A percentile compares a stretch with the other conserved stretches of the same genome.
These are phyloP conservation scores for Isochrysis galbana DNA, from an alignment of 78 protist genomes.

Conservation along the genomic window DNA sequence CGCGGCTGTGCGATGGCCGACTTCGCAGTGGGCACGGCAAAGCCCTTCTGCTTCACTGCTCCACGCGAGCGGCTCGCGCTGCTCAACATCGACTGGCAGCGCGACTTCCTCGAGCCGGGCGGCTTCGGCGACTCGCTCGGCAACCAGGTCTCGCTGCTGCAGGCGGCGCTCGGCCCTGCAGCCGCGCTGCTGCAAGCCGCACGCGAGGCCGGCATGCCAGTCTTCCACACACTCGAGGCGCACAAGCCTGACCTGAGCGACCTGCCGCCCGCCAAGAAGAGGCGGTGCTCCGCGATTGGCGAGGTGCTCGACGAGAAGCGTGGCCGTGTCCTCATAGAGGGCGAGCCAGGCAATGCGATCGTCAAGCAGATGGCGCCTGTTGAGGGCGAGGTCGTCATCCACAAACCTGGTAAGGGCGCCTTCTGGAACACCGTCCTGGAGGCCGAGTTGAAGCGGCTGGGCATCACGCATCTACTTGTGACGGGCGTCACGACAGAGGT, in stretches of 20 bases:
- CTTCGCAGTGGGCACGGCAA: too few relatives aligned
- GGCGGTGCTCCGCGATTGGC: not conserved
- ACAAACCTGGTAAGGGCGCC: constrained; percentile 42
- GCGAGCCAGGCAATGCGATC: constrained; percentile 30
- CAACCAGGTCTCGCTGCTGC: not conserved
- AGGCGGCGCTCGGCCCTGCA: not conserved
- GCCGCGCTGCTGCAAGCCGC: not conserved
- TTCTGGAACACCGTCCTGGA: not conserved
- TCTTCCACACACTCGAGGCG: constrained; percentile 28
- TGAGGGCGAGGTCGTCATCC: not conserved
- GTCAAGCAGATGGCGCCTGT: not conserved
- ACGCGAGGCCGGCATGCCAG: not conserved
- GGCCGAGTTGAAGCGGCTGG: not conserved
- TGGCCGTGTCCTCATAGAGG: not conserved
- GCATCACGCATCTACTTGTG: not conserved
- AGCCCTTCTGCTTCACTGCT: not conserved
- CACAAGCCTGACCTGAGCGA: not conserved
- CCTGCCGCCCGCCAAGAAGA: not conserved
- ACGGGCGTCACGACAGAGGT: constrained; percentile 36
- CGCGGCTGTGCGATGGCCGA: too few relatives aligned
- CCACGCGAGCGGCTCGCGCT: not conserved
- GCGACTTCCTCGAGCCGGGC: not conserved
- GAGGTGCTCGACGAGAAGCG: not conserved
- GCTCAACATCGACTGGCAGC: constrained; percentile 17
- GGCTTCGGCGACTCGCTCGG: constrained; percentile 34